phyloP scores from a whole-genome alignment of 139 green algal genomes.

The Coelastrella sp. region DNA sequence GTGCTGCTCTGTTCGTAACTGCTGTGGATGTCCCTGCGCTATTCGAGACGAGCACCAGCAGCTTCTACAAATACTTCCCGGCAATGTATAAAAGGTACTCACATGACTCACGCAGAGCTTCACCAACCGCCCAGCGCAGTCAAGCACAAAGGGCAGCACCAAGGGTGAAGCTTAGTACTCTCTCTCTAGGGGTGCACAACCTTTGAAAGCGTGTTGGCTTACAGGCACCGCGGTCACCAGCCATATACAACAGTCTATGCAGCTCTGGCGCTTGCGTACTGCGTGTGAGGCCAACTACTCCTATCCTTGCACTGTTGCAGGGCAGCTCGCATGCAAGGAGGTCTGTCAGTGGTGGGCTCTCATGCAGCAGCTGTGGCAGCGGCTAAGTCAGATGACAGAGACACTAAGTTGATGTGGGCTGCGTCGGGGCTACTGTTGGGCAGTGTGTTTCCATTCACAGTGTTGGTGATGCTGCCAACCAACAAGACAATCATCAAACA shows the following conservation, averaged over 20 bases:
- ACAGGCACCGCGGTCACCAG: neutral
- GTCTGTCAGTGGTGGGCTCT: conserved; percentile 16
- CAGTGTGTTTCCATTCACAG: conserved; percentile 26
- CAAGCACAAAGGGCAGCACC: too few species aligned
- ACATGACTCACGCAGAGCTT: too few species aligned
- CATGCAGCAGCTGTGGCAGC: conserved; percentile 35
- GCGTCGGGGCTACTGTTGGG: conserved; percentile 1
- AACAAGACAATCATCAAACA: conserved; percentile 47
- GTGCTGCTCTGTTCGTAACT: conserved; percentile 21
- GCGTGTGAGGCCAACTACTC: neutral
- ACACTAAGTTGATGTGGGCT: conserved; percentile 1
- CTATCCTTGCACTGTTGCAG: neutral
- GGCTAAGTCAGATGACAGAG: conserved; percentile 6
- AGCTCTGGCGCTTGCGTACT: neutral
- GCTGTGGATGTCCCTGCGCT: conserved; percentile 36
- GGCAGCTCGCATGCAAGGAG: conserved; percentile 41
- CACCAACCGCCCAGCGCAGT: too few species aligned
- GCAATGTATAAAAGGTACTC: conserved; percentile 31
- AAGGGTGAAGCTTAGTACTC: too few species aligned
- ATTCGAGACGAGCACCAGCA: neutral
- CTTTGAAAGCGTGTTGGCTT: too few species aligned
- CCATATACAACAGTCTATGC: neutral
- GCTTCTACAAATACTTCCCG: conserved; percentile 32
- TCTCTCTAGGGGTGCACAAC: too few species aligned
- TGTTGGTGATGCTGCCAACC: conserved; percentile 42